Evolutionary conservation across 1,139 yeast genomes (phyloP), one percentile per base, ranked within the genome.

Genomic region (Arxiozyma slooffiae): DNA sequence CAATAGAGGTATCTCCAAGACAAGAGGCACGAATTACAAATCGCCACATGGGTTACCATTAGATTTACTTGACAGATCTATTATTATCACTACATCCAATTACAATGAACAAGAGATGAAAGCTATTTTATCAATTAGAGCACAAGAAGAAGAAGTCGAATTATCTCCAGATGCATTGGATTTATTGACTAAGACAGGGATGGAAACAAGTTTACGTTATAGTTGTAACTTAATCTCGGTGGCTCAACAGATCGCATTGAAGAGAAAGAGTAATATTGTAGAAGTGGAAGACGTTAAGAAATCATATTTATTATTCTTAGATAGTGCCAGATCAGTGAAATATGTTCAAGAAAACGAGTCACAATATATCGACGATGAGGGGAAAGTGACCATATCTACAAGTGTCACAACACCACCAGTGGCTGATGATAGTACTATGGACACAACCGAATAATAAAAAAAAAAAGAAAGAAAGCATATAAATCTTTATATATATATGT

Each of bases 1-100:
- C 44, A 94, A 94, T 71, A 78, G 97, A 67, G 99, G 99, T 47
- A 79, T 92, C 52, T 80, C 96, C 18, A 83, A 78, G 57, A 89
- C 96, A 16, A 80, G 97, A 62, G 98, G 99, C 49, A 89, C 98
- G 34, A 83, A 80, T 67, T 88, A 89, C 73, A 85, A 82, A 70
- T 85, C 96, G 1, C 96, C 98, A 30, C 99, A 94, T 68, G 99
- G 99, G 9, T 75, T 94, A 57, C 98, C 99, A 47, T 76, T 86
- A 59, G 99, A 94, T 73, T 75, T 94, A 62, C 80, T 94, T 60
- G 99, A 94, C 70, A 80, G 99, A 66, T 80, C 95, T 40, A 88
- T 94, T 59, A 92, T 94, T 55, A 89, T 94, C 58, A 88, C 94
- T 62, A 94, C 98, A 1, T 72, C 78, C 34, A 73, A 78, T 42